Percentiles rank a stretch among this genome's conserved stretches.
Evolutionary conservation across 805 yeast species (phyloP).

Genomic region (Yarrowia hollandica): DNA sequence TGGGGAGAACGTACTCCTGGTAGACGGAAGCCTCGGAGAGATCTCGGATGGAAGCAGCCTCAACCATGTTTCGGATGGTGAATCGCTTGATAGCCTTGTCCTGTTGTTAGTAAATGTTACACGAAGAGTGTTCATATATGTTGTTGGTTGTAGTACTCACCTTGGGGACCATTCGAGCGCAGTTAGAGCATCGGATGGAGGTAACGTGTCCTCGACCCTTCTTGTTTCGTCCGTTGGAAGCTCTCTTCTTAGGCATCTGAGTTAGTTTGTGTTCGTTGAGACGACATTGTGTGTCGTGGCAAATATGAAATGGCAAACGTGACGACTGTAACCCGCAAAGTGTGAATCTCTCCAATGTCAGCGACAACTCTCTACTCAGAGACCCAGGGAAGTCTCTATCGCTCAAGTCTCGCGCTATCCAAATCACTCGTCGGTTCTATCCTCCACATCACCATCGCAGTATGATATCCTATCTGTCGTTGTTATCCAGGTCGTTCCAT

Average conservation of each 20-base stretch:
- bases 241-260: constrained; percentile 99
- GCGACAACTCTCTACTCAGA: no score
- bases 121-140: no score
- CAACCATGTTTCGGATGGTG: constrained; percentile 99
- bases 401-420: no score
- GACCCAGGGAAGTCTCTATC: no score
- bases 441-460: no score
- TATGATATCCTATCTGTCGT: neutral
- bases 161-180: constrained; percentile 95
- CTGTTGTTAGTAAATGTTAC: constrained; percentile 48
- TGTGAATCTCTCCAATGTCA: neutral
- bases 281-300: neutral
- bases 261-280: neutral
- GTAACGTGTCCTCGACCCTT: constrained; percentile 99
- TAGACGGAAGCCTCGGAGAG: constrained; percentile 99
- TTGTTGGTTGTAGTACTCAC: constrained; percentile 23
- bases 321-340: neutral
- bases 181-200: constrained; percentile 99
- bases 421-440: neutral
- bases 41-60: constrained; percentile 99
- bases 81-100: constrained; percentile 99
- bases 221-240: constrained; percentile 99
- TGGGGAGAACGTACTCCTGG: constrained; percentile 99
- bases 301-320: no score
- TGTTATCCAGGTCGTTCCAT: neutral